Conservation (phyloP, 2,329 filamentous ascomycete genomes). For the Spiromastix sp. region DNA sequence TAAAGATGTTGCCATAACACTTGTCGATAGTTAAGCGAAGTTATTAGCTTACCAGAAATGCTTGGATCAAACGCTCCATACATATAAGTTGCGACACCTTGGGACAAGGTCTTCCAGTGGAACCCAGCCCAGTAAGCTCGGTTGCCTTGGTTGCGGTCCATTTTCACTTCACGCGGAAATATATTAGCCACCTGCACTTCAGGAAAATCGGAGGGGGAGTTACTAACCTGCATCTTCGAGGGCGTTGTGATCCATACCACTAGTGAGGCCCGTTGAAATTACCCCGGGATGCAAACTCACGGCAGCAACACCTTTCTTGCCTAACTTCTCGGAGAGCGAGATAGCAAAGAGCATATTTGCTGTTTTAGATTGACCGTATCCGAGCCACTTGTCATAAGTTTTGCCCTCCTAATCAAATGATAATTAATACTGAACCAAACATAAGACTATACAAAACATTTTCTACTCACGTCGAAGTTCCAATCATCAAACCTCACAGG, state of each 20-base stretch:
- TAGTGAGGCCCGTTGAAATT: conserved; percentile 1
- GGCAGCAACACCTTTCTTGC: conserved; percentile 6
- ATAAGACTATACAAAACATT: too few species aligned
- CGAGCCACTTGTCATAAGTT: conserved; percentile 6
- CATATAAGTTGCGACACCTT: conserved; percentile 2
- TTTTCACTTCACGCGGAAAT: neutral
- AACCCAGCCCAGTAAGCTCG: neutral
- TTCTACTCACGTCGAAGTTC: conserved; percentile 30
- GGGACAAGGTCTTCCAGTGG: neutral
- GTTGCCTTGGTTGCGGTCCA: neutral
- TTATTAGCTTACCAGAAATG: neutral
- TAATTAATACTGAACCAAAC: too few species aligned
- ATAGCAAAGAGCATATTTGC: conserved; percentile 6
- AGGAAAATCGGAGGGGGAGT: neutral
- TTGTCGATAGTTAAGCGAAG: too few species aligned
- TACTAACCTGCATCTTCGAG: neutral
- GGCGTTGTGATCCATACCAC: neutral
- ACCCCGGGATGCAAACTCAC: conserved; percentile 8
- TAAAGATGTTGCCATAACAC: too few species aligned
- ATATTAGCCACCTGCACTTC: neutral
- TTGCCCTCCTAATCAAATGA: conserved; percentile 4
- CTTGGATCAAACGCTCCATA: conserved; percentile 5
- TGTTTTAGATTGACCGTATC: conserved; percentile 9
- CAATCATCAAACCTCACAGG: conserved; percentile 36
- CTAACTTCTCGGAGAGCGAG: conserved; percentile 7